Percentiles rank a stretch among this genome's conserved stretches.
Evolutionary conservation across 2,329 filamentous ascomycete genomes (phyloP).

Genomic region (Xylariaceae sp.): DNA sequence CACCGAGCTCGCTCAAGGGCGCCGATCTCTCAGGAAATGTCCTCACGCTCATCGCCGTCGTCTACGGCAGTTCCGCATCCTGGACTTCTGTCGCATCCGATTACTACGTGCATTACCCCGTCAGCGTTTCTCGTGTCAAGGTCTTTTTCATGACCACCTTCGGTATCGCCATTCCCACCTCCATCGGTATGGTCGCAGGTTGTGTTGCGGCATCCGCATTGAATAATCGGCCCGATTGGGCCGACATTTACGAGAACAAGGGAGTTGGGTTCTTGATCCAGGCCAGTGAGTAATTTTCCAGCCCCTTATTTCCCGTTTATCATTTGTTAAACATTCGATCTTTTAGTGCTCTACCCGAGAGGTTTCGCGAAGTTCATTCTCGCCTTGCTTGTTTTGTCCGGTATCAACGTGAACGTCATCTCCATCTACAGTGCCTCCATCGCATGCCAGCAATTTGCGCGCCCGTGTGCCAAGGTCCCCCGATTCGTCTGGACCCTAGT

Average conservation of each 20-base stretch:
- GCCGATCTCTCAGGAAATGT: conserved; percentile 36
- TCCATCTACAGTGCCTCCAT: conserved; percentile 38
- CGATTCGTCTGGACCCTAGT: conserved; percentile 45
- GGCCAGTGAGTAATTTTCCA: conserved; percentile 17
- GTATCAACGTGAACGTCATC: conserved; percentile 44
- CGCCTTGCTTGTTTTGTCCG: conserved; percentile 37
- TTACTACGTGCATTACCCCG: conserved; percentile 45
- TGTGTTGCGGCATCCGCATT: conserved; percentile 40
- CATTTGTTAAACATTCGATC: not conserved
- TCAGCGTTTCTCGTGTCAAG: conserved; percentile 41
- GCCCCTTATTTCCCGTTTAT: not conserved
- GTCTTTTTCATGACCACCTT: conserved; percentile 45
- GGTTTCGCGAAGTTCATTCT: conserved; percentile 40
- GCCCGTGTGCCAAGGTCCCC: conserved; percentile 39
- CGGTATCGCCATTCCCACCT: conserved; percentile 44
- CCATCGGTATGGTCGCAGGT: conserved; percentile 44
- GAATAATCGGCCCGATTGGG: conserved; percentile 38
- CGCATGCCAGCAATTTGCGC: conserved; percentile 39
- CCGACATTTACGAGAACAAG: conserved; percentile 32
- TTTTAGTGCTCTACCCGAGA: conserved; percentile 37
- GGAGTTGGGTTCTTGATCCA: conserved; percentile 44
- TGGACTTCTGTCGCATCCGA: conserved; percentile 44
- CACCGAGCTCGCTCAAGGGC: conserved; percentile 34
- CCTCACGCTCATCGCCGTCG: conserved; percentile 40
- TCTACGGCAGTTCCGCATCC: conserved; percentile 46